Evolutionary conservation across 441 rosid genomes (phyloP), one percentile per base, ranked within the genome.

Genomic region (Breynia disticha): DNA sequence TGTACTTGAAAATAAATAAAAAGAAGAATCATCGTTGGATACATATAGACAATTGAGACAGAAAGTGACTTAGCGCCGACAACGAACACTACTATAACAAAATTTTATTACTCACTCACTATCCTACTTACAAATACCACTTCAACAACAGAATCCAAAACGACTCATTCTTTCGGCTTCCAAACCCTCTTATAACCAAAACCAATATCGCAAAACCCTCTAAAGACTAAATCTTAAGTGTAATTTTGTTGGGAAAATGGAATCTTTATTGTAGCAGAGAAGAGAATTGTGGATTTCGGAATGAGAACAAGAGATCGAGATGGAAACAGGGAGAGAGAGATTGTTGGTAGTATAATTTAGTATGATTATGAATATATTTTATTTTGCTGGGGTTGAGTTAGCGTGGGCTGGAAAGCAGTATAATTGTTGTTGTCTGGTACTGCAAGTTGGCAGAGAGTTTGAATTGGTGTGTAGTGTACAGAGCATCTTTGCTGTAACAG

Each of bases 11-110:
- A 64, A 62, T 46, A 59, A 68, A 63, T 48, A 59, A 63, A 61
- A 52, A n/a, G 2, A 54, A 60, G 66, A 72, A 72, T 74, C 77
- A 79, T 79, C 84, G 79, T 63, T 78, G 76, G 83, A 84, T 75
- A 80, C 82, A 84, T 75, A 80, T 81, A 75, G 86, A 82, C 88
- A 82, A 80, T 82, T 87, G 84, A 86, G 95, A 90, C 91, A 81
- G 88, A 83, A 83, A 90, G 93, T 76, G 90, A 81, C 88, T 72
- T 69, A 39, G 72, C 83, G 77, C 97, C 89, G 96, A 84, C 87
- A 74, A 72, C 79, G 66, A 75, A 72, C 79, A 67, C 72, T 19
- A 24, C 53, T 50, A 49, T 61, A 55, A 43, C 7, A 22, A 49
- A 15, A 15, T 11, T 13, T 19, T 32, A 52, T 24, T 24, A 24